Evolutionary conservation across 2,329 filamentous ascomycete genomes (phyloP).

Genomic region (Didymella sp.): DNA sequence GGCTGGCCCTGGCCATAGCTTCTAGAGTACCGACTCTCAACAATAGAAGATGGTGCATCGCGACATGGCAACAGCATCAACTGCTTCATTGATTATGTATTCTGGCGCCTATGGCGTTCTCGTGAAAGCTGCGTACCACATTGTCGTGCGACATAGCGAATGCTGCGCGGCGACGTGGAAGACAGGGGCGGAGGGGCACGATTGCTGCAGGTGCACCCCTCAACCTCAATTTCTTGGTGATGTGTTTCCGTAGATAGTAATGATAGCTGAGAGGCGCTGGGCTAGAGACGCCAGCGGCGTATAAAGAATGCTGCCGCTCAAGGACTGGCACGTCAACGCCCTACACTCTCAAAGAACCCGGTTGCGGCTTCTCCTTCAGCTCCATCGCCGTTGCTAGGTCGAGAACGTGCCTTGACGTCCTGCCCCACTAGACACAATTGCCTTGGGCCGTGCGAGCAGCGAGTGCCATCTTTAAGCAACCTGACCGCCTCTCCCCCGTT

Average conservation of each 20-base stretch:
- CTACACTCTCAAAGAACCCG: constrained; percentile 18
- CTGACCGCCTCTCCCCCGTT: constrained; percentile 27
- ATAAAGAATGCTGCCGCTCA: constrained; percentile 23
- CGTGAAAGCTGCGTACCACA: constrained; percentile 3
- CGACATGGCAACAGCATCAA: constrained; percentile 5
- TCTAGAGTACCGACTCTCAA: constrained; percentile 24
- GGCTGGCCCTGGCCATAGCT: constrained; percentile 27
- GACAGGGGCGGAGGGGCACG: constrained; percentile 16
- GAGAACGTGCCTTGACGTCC: constrained; percentile 29
- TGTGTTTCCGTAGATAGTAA: constrained; percentile 11
- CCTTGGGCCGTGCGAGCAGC: constrained; percentile 10
- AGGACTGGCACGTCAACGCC: constrained; percentile 12
- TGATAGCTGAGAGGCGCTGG: constrained; percentile 23
- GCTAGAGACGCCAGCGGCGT: constrained; percentile 19
- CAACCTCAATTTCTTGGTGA: constrained; percentile 12
- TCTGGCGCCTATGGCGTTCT: neutral
- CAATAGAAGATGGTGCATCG: constrained; percentile 38
- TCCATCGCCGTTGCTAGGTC: constrained; percentile 26
- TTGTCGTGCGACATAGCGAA: constrained; percentile 7
- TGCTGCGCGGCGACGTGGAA: constrained; percentile 18
- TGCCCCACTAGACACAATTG: constrained; percentile 30
- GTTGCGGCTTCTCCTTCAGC: constrained; percentile 14
- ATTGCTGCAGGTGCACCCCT: constrained; percentile 26
- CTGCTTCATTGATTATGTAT: neutral
- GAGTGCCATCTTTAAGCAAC: constrained; percentile 30